phyloP scores from a whole-genome alignment of 208 protist species.

The Vickermania ingenoplastis region DNA sequence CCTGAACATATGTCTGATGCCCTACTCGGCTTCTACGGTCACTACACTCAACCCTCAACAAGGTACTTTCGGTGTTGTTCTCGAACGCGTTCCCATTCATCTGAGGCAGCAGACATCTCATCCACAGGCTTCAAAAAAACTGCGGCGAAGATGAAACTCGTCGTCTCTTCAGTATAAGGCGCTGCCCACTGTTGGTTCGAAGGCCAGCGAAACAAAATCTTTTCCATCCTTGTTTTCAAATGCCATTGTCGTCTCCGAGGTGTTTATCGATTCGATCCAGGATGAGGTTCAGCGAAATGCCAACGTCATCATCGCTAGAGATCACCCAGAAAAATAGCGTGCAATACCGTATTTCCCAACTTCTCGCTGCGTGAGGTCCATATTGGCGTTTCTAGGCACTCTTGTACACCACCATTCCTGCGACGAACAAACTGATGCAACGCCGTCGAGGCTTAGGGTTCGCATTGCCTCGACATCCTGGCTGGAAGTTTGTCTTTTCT shows the following conservation, averaged over 20 bases:
- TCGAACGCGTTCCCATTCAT: background rate
- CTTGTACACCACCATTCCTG: background rate
- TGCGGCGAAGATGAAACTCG: background rate
- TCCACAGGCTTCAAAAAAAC: background rate
- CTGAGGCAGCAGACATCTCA: background rate
- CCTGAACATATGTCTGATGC: too few relatives aligned
- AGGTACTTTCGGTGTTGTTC: background rate
- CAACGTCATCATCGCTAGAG: background rate
- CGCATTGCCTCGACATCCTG: background rate
- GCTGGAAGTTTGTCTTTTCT: background rate
- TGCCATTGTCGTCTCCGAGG: background rate
- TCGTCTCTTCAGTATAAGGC: background rate
- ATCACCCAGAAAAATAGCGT: background rate
- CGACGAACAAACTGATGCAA: background rate
- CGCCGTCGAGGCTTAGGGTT: background rate
- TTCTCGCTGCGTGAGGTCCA: background rate
- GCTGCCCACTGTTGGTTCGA: background rate
- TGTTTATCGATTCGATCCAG: background rate
- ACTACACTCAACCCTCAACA: background rate
- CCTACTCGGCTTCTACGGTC: too few relatives aligned
- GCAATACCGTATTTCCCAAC: background rate
- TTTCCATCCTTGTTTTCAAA: background rate
- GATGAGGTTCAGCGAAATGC: background rate
- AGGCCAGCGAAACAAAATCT: background rate
- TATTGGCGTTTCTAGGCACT: background rate